These are phyloP conservation scores for Teunomyces panamensis DNA, from an alignment of 805 yeast genomes.

Conservation along the genomic window DNA sequence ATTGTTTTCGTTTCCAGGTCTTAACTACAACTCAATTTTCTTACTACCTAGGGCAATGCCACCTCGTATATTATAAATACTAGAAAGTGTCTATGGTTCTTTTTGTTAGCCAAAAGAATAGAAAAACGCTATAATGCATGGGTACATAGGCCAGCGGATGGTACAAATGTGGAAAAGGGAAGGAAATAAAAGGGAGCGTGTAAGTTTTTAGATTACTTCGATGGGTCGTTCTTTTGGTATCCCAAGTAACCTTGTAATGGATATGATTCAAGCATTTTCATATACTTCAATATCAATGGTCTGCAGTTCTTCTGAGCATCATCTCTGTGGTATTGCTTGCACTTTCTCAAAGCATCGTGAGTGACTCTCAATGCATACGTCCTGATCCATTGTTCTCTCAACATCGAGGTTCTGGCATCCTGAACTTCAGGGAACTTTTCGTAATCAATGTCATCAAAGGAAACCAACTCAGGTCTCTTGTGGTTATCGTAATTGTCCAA, in stretches of 20 bases:
- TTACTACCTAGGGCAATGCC: not conserved
- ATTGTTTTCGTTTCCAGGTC: not conserved
- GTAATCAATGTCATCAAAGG: constrained; percentile 82
- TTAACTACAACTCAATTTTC: not conserved
- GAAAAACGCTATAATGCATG: constrained; percentile 5
- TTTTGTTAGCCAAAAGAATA: constrained; percentile 4
- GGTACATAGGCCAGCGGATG: constrained; percentile 5
- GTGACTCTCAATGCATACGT: constrained; percentile 63
- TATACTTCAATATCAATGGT: constrained; percentile 71
- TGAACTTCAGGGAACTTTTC: constrained; percentile 59
- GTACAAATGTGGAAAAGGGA: constrained; percentile 3
- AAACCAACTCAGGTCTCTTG: constrained; percentile 65
- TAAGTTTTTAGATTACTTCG: constrained; percentile 44
- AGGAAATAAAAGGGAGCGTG: constrained; percentile 2
- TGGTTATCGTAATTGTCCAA: constrained; percentile 39
- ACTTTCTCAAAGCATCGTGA: constrained; percentile 72
- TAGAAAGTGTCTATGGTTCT: constrained; percentile 4
- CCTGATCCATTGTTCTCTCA: constrained; percentile 79
- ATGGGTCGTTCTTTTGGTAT: constrained; percentile 87
- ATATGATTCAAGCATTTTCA: constrained; percentile 71
- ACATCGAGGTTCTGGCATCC: constrained; percentile 71
- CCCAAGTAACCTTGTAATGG: constrained; percentile 73
- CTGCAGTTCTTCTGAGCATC: constrained; percentile 70
- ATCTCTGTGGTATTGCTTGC: constrained; percentile 58
- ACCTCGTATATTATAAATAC: constrained; percentile 3